Base-by-base conservation (phyloP, 2,329 filamentous ascomycete genomes). In the Diaporthe nobilis region DNA sequence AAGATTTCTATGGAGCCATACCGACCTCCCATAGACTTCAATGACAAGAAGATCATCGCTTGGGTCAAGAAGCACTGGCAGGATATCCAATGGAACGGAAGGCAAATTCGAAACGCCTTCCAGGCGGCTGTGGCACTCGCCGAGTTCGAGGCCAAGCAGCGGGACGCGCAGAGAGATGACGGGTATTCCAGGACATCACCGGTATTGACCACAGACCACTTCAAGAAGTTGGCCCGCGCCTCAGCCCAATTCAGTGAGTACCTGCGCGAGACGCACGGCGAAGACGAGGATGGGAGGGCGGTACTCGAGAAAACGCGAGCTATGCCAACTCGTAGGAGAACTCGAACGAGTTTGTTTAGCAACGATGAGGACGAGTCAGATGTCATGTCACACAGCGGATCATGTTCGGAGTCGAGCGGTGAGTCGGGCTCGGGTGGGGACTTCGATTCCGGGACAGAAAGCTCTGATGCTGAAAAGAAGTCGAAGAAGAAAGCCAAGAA, bases 51-150 rank as follows among this genome's bases (percentile, higher is more conserved):
- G 37, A 72, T 72, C 22, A 13, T 60, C 2, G 15, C 10, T 13
- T 72, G 51, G 51, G 55, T 44, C 1, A 10, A 60, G 37, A 20
- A 60, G 0, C 6, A 58, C 25, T 72, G 51, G 34, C 0, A 34
- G 10, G 31, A 28, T 0, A 22, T 60, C 5, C 13, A 37, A 4
- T 72, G 70, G 70, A 72, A 72, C 9, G 55, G 70, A 28, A 17
- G 70, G 22, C 70, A 72, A 15, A 72, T 72, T 0, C 51, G 70
- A 13, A 72, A 72, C 1, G 55, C 70, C 5, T 72, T 72, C 13
- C 70, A 72, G 53, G 49, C 70, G 0, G 70, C 55, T 4, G 10
- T 60, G 5, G 70, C 70, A 4, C n/a, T 72, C 0, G 39, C 53
- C 4, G 70, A 72, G 25, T 72, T 67, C 15, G 20, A 72, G 7